A percentile compares a stretch with the other conserved stretches of the same genome.
These are phyloP conservation scores for Phaseolus lunatus DNA, from an alignment of 306 rosid genomes.

Conservation along the genomic window DNA sequence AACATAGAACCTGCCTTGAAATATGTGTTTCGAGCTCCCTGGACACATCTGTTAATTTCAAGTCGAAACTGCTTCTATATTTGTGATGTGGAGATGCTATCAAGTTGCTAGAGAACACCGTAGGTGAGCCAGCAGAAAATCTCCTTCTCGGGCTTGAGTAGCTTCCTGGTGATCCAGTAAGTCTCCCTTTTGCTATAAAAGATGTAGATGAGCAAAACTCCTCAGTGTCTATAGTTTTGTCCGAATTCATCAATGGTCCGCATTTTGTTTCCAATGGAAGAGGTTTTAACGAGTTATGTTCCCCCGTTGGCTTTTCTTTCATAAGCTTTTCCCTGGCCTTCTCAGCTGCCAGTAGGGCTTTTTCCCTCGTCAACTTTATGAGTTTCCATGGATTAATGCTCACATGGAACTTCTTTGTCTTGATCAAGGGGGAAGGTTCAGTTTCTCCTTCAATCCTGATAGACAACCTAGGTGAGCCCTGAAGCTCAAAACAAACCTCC, in stretches of 20 bases:
- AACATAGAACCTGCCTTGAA: slow-evolving; percentile 86
- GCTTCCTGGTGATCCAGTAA: slow-evolving; percentile 63
- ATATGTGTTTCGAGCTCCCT: slow-evolving; percentile 95
- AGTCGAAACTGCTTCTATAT: slow-evolving; percentile 82
- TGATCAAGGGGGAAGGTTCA: slow-evolving; percentile 53
- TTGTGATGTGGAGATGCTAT: slow-evolving; percentile 76
- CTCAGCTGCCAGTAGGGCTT: slow-evolving; percentile 79
- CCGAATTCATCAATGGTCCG: slow-evolving; percentile 51
- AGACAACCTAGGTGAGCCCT: slow-evolving; percentile 74
- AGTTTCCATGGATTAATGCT: slow-evolving; percentile 91
- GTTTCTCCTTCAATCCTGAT: slow-evolving; percentile 80
- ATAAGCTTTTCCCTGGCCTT: slow-evolving; percentile 78
- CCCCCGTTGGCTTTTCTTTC: slow-evolving; percentile 60
- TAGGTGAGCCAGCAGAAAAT: slow-evolving; percentile 74
- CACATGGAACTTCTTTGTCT: slow-evolving; percentile 70
- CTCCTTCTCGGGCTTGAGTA: slow-evolving; percentile 92
- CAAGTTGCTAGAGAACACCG: slow-evolving; percentile 55
- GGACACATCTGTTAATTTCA: slow-evolving; percentile 85
- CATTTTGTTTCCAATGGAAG: slow-evolving; percentile 80
- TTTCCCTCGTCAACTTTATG: slow-evolving; percentile 80
- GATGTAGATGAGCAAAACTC: slow-evolving; percentile 56
- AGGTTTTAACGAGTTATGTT: slow-evolving; percentile 66
- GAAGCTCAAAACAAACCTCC: slow-evolving; percentile 48
- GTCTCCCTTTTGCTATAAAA: slow-evolving; percentile 54
- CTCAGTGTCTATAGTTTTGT: slow-evolving; percentile 44